Evolutionary conservation across 1,139 yeast genomes (phyloP).

Genomic region (Scheffersomyces lignicola): DNA sequence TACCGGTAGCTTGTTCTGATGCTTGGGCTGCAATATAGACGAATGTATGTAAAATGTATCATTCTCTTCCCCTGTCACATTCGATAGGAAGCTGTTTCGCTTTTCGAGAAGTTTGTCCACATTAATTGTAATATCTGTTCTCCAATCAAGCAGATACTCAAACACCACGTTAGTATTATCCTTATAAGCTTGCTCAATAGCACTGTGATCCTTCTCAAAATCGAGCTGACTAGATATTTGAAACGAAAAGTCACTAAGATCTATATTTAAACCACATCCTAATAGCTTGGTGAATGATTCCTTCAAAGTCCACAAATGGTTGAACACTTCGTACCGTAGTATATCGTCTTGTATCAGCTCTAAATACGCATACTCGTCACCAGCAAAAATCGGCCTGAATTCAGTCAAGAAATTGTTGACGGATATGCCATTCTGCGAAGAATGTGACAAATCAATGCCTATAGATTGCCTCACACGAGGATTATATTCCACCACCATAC

Average conservation of each 20-base stretch:
- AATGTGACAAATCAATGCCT: conserved; percentile 67
- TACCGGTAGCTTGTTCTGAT: conserved; percentile 21
- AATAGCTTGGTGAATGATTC: conserved; percentile 65
- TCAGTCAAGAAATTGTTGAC: conserved; percentile 35
- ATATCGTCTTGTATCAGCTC: conserved; percentile 12
- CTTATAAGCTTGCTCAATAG: conserved; percentile 6
- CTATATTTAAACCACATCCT: conserved; percentile 63
- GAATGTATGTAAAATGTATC: conserved; percentile 20
- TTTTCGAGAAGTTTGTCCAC: conserved; percentile 9
- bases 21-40: conserved; percentile 15
- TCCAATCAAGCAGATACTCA: conserved; percentile 15
- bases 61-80: conserved; percentile 7
- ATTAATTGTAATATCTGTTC: conserved; percentile 11
- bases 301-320: conserved; percentile 71
- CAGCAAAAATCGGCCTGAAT: conserved; percentile 51
- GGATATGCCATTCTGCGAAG: conserved; percentile 40
- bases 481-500: conserved; percentile 41
- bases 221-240: neutral
- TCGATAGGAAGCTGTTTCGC: conserved; percentile 9
- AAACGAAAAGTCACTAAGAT: conserved; percentile 32
- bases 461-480: conserved; percentile 24
- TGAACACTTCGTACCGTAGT: conserved; percentile 33
- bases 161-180: neutral
- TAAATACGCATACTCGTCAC: conserved; percentile 37
- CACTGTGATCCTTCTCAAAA: conserved; percentile 9